These are phyloP conservation scores for Volvariella volvacea DNA, from an alignment of 1,284 basidiomycete species.

Conservation along the genomic window DNA sequence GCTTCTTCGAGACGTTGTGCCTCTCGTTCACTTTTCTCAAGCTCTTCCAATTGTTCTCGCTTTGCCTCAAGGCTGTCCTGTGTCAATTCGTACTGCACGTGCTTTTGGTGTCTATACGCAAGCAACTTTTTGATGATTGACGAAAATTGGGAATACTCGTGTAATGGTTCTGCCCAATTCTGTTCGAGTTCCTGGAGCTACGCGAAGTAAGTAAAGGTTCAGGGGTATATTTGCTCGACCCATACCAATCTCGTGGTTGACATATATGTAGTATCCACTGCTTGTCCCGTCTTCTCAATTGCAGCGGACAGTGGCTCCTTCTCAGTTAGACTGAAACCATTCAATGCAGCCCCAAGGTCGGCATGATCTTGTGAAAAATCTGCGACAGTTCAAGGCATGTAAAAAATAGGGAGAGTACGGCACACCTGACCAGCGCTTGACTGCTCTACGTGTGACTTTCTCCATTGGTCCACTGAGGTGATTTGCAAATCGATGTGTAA, in stretches of 20 bases:
- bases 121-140: conserved; percentile 91
- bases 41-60: conserved; percentile 80
- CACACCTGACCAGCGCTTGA: conserved; percentile 91
- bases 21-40: conserved; percentile 91
- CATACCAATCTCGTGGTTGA: conserved; percentile 80
- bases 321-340: conserved; percentile 93
- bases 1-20: conserved; percentile 87
- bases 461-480: conserved; percentile 93
- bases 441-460: conserved; percentile 85
- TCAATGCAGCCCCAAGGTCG: conserved; percentile 92
- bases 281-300: conserved; percentile 92
- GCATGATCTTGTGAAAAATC: conserved; percentile 89
- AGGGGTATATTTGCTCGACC: conserved; percentile 19
- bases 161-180: conserved; percentile 91
- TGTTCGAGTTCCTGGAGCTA: conserved; percentile 90
- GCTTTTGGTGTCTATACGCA: conserved; percentile 95
- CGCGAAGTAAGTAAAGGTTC: neutral
- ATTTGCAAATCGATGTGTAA: conserved; percentile 93
- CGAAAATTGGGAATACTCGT: conserved; percentile 95
- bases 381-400: conserved; percentile 16
- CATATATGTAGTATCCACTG: conserved; percentile 91
- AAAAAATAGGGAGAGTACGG: conserved; percentile 8
- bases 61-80: conserved; percentile 87
- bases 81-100: conserved; percentile 96
- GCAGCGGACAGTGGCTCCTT: conserved; percentile 65